Base-by-base conservation (phyloP, 2,329 filamentous ascomycete species). In the Alternaria angustiovoidea region DNA sequence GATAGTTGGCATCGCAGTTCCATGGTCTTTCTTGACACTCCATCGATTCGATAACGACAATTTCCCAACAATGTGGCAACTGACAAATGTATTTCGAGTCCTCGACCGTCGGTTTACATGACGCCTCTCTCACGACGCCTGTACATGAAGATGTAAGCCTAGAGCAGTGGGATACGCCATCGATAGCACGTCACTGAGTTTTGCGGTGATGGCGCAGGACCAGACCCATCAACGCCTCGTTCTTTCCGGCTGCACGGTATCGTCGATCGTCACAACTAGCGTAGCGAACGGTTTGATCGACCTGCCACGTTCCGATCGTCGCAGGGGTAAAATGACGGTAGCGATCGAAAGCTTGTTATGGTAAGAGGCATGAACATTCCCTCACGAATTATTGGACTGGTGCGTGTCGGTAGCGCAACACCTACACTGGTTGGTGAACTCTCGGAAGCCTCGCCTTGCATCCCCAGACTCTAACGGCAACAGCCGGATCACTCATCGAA, bases 91-190 rank as follows among this genome's bases (percentile, higher is more conserved):
- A 34, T 2, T 2, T 22, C 7, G 7, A 34, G 9, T 14, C 20
- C 3, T 18, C 9, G 2, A 7, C 7, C 32, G 28, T 22, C 11
- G 14, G 7, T 47, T 32, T 9, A 5, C 3, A 5, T 18, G 26
- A 28, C 18, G 18, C 11, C 44, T 3, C 11, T 3, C 20, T 32
- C 18, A 22, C 18, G 14, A 34, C 0, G 28, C 44, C 44, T 11
- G 0, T 8, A 22, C 9, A 0, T 0, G 1, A 2, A 2, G 1
- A n/a, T 48, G 28, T 18, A 22, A 2, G 44, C 1, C 44, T 48
- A 16, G 44, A 48, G 3, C 30, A n/a, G 18, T 18, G 11, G 8
- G 2, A 6, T 5, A 34, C 11, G 44, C n/a, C 44, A n/a, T 28
- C 28, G 11, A 34, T 34, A 48, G 22, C 44, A 22, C 14, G 7